Evolutionary conservation across 495 filamentous ascomycete genomes (phyloP).

Genomic region (Physcia stellaris): DNA sequence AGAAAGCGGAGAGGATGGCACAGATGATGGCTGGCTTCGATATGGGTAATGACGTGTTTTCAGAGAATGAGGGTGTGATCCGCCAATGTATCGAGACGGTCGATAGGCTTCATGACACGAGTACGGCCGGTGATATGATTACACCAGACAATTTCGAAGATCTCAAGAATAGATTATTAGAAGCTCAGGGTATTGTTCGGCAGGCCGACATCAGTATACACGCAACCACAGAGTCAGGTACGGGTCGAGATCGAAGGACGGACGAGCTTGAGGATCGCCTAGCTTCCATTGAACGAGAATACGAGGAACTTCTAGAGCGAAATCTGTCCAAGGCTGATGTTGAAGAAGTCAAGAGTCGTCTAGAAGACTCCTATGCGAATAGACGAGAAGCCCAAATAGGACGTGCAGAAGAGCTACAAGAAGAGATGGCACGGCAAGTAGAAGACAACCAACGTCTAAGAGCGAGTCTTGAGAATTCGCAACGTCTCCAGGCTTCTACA

Average conservation of each 20-base stretch:
- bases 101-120: conserved; percentile 63
- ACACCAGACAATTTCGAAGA: conserved; percentile 68
- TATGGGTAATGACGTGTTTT: conserved; percentile 77
- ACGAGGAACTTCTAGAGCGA: conserved; percentile 67
- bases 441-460: conserved; percentile 68
- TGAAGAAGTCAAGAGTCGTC: conserved; percentile 64
- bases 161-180: conserved; percentile 61
- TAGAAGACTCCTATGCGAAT: conserved; percentile 61
- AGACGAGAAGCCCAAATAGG: conserved; percentile 57
- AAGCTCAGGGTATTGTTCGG: conserved; percentile 83
- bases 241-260: conserved; percentile 48
- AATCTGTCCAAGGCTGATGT: conserved; percentile 66
- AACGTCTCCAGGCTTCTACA: conserved; percentile 46
- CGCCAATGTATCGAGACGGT: conserved; percentile 68
- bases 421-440: conserved; percentile 53
- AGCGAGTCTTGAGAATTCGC: conserved; percentile 58
- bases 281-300: conserved; percentile 58
- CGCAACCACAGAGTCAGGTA: conserved; percentile 46
- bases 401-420: conserved; percentile 56
- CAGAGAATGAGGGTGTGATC: conserved; percentile 75
- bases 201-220: conserved; percentile 79
- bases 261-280: conserved; percentile 63
- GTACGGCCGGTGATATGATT: conserved; percentile 60
- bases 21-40: conserved; percentile 99
- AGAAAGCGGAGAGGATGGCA: conserved; percentile 97